Conservation (phyloP, 805 yeast genomes). For the Barnettozyma populi region DNA sequence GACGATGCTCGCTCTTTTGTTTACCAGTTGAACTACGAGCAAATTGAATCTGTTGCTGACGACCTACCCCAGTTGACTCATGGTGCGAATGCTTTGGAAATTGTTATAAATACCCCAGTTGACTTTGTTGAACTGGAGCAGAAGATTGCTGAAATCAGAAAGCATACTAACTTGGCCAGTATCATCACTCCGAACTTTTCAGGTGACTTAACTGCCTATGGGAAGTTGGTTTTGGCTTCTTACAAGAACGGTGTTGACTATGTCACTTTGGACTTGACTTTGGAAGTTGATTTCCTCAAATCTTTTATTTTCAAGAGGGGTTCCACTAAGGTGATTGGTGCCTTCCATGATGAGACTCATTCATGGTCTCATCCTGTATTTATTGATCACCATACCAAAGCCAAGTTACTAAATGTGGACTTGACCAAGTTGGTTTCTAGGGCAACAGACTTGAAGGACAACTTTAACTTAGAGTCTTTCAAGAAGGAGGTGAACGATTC, state of each 20-base stretch:
- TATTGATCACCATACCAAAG: slow-evolving; percentile 68
- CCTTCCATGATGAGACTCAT: slow-evolving; percentile 52
- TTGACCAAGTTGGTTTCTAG: slow-evolving; percentile 78
- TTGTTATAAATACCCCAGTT: slow-evolving; percentile 54
- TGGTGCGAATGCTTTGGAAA: slow-evolving; percentile 80
- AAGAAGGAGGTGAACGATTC: slow-evolving; percentile 43
- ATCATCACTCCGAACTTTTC: slow-evolving; percentile 71
- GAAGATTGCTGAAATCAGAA: slow-evolving; percentile 68
- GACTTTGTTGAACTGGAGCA: slow-evolving; percentile 56
- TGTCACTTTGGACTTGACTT: slow-evolving; percentile 73
- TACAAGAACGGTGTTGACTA: slow-evolving; percentile 74
- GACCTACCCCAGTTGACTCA: slow-evolving; percentile 44
- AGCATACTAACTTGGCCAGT: slow-evolving; percentile 62
- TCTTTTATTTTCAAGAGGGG: slow-evolving; percentile 47
- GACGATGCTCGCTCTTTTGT: slow-evolving; percentile 52
- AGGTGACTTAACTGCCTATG: slow-evolving; percentile 39
- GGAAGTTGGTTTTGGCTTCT: slow-evolving; percentile 52
- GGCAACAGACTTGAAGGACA: slow-evolving; percentile 62
- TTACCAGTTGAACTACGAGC: slow-evolving; percentile 66
- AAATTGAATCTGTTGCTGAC: slow-evolving; percentile 52
- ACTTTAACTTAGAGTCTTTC: slow-evolving; percentile 65
- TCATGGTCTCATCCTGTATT: slow-evolving; percentile 18
- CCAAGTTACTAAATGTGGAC: slow-evolving; percentile 60
- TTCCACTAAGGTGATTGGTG: slow-evolving; percentile 70
- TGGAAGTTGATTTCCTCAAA: slow-evolving; percentile 51